Evolutionary conservation across 2,329 filamentous ascomycete species (phyloP), one percentile per base, ranked within the genome.

Genomic region (Purpureocillium lavendulum): DNA sequence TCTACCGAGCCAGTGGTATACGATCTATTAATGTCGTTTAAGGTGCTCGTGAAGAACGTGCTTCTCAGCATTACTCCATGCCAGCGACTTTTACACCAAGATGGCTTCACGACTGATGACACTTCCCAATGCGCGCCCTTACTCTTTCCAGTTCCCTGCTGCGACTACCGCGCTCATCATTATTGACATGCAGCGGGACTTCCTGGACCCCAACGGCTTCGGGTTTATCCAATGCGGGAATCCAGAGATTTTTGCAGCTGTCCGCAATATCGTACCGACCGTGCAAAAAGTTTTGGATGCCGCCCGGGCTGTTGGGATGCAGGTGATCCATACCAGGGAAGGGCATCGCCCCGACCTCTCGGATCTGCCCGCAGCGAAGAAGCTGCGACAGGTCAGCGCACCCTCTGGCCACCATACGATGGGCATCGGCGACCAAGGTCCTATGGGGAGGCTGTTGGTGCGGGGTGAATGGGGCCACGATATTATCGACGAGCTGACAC

Each of bases 121-220:
- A 26, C 10, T 26, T 10, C 21, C 21, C 33, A 24, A 37, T 32
- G 45, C 45, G 13, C 41, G 44, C 35, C 57, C 56, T 2, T 58
- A 58, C 41, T 48, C 49, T 12, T 61, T 52, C 38, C 51, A 53
- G 12, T 60, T 71, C 36, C 53, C 59, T 8, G 57, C 59, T 2
- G 35, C 40, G 6, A 68, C 60, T 17, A 75, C 71, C 4, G 71
- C 71, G 2, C 56, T 76, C 26, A 52, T 76, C 3, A 61, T 77
- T 41, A 69, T 76, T 48, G 72, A 77, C 55, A 70, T 75, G 61
- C 71, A 76, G 52, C 66, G 67, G 41, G 71, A 75, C 55, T 75
- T 65, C 58, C 50, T 60, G 49, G 59, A 66, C 31, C 49, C 61
- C 7, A 61, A 57, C 40, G 71, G 71, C 41, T 76, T 76, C 48